Evolutionary conservation across 2,329 filamentous ascomycete species (phyloP).

Genomic region (Coleophoma eucalyptorum): DNA sequence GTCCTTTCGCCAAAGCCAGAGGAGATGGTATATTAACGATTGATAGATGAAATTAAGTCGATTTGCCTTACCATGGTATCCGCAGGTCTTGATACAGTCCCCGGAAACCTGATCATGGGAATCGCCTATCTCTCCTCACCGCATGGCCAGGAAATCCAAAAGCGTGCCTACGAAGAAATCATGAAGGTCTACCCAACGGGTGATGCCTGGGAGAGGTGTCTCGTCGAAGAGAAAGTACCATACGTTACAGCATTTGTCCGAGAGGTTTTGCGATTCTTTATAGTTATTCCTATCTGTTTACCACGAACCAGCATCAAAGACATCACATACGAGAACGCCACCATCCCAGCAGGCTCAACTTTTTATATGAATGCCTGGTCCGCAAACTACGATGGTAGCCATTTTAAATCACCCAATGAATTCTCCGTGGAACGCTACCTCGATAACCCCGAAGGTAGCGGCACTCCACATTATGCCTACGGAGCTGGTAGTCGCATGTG

Average conservation of each 20-base stretch:
- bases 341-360: constrained; percentile 71
- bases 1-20: constrained; percentile 8
- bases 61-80: constrained; percentile 82
- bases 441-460: constrained; percentile 40
- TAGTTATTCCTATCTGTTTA: constrained; percentile 74
- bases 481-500: constrained; percentile 63
- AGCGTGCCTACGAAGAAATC: constrained; percentile 67
- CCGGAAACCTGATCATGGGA: constrained; percentile 75
- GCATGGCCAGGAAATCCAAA: constrained; percentile 67
- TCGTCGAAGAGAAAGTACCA: constrained; percentile 69
- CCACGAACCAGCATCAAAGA: constrained; percentile 70
- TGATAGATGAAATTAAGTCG: constrained; percentile 67
- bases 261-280: constrained; percentile 75
- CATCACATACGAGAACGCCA: constrained; percentile 62
- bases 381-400: constrained; percentile 66
- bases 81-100: constrained; percentile 77
- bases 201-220: constrained; percentile 72
- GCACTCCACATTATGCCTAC: constrained; percentile 59
- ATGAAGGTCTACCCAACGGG: constrained; percentile 66
- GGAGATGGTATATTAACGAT: constrained; percentile 30
- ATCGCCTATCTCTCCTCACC: constrained; percentile 70
- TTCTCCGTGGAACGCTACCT: constrained; percentile 73
- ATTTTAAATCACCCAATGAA: constrained; percentile 59
- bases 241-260: constrained; percentile 78
- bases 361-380: constrained; percentile 83